Percentiles rank a stretch among this genome's conserved stretches.
These are phyloP conservation scores for Trichocladium uniseriatum DNA, from an alignment of 495 filamentous ascomycete species.

Conservation along the genomic window DNA sequence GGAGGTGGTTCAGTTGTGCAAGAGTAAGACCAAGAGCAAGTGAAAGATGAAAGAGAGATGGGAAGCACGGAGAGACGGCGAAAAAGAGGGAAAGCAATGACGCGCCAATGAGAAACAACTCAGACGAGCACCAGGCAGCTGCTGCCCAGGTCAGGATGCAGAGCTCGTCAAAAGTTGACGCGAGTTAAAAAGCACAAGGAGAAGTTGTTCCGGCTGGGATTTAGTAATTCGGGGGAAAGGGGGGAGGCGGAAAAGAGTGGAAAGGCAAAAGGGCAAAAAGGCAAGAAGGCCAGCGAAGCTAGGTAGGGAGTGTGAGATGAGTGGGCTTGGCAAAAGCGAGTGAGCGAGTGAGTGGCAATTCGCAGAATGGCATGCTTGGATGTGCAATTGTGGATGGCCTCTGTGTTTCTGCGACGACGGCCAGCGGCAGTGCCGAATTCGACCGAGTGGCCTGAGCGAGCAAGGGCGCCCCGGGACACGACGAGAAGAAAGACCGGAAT, in stretches of 20 bases:
- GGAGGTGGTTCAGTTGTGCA: background rate
- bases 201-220: background rate
- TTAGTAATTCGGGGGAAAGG: background rate
- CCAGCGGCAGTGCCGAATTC: background rate
- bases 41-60: background rate
- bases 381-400: too few relatives aligned
- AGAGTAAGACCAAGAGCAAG: background rate
- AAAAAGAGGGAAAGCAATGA: background rate
- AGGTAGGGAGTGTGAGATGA: background rate
- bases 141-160: background rate
- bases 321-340: background rate
- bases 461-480: background rate
- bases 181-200: background rate
- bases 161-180: background rate
- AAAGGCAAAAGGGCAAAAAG: background rate
- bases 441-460: constrained; percentile 1
- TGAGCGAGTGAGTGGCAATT: background rate
- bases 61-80: background rate
- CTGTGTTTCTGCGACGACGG: background rate
- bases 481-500: background rate
- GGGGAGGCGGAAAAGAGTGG: background rate
- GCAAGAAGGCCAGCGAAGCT: background rate
- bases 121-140: background rate
- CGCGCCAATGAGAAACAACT: constrained; percentile 7
- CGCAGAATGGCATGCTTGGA: background rate